These are phyloP conservation scores for Cryptococcus sp. DNA, from an alignment of 1,284 basidiomycete species.

Conservation along the genomic window DNA sequence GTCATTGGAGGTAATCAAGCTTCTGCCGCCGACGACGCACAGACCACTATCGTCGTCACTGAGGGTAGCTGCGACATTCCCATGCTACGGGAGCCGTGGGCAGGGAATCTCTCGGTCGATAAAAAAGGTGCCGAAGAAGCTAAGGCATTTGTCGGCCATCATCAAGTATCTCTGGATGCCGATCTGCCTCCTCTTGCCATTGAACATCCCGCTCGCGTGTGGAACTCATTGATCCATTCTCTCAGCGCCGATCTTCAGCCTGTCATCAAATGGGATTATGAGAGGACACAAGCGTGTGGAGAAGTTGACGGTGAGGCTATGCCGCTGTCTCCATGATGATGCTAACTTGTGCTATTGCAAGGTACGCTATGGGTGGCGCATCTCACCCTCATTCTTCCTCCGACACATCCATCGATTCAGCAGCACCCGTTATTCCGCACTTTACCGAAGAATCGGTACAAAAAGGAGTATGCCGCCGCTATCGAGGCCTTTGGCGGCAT, in stretches of 20 bases:
- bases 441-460: constrained; percentile 28
- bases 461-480: constrained; percentile 27
- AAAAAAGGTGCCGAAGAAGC: not conserved
- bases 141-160: constrained; percentile 1
- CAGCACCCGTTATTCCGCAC: constrained; percentile 20
- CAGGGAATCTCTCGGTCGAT: not conserved
- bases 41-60: constrained; percentile 5
- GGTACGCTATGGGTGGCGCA: constrained; percentile 17
- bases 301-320: not conserved
- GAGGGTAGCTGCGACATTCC: constrained; percentile 24
- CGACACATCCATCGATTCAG: constrained; percentile 30
- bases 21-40: too few relatives aligned
- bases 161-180: constrained; percentile 21
- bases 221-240: constrained; percentile 40
- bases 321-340: not conserved
- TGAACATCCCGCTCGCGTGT: constrained; percentile 41
- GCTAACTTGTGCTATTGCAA: not conserved
- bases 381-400: constrained; percentile 36
- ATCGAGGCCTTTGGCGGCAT: constrained; percentile 29
- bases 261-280: constrained; percentile 37
- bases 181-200: constrained; percentile 33
- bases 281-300: constrained; percentile 3
- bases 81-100: constrained; percentile 9
- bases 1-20: constrained; percentile 19
- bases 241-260: constrained; percentile 32